A percentile compares a stretch with the other conserved stretches of the same genome.
phyloP scores from a whole-genome alignment of 805 yeast genomes.

The Candida dendrica region DNA sequence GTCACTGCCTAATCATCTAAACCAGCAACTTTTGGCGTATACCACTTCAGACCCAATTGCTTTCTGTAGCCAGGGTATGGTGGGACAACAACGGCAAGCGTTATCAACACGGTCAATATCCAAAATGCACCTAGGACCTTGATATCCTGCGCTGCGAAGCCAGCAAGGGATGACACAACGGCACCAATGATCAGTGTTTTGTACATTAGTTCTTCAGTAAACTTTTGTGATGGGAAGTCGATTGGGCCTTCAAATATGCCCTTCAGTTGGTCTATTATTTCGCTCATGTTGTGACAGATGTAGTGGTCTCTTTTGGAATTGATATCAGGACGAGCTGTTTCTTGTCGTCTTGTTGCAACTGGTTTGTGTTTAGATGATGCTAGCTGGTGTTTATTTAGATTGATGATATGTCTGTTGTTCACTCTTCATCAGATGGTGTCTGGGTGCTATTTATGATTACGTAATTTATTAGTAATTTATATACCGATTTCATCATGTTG shows the following conservation, averaged over 20 bases:
- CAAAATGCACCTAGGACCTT: slow-evolving; percentile 30
- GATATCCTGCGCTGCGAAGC: slow-evolving; percentile 41
- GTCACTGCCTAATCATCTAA: background rate
- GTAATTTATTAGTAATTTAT: background rate
- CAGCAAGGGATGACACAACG: slow-evolving; percentile 36
- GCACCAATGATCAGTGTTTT: slow-evolving; percentile 16
- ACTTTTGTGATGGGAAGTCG: slow-evolving; percentile 24
- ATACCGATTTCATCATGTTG: no score
- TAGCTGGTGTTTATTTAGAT: no score
- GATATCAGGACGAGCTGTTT: no score
- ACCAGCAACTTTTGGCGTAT: slow-evolving; percentile 19
- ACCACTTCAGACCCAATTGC: slow-evolving; percentile 40
- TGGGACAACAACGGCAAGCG: slow-evolving; percentile 40
- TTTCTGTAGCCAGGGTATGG: slow-evolving; percentile 51
- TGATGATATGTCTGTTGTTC: no score
- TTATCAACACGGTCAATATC: slow-evolving; percentile 25
- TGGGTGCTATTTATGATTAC: background rate
- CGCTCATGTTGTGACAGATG: slow-evolving; percentile 28
- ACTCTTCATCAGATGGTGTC: background rate
- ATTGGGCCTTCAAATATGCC: slow-evolving; percentile 24
- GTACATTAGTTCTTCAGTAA: slow-evolving; percentile 11
- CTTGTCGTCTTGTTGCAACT: background rate
- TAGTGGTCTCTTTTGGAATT: background rate
- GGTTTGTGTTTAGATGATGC: background rate
- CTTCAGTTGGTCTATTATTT: slow-evolving; percentile 19